These are phyloP conservation scores for Candida glucosophila DNA, from an alignment of 1,139 yeast species.

Conservation along the genomic window DNA sequence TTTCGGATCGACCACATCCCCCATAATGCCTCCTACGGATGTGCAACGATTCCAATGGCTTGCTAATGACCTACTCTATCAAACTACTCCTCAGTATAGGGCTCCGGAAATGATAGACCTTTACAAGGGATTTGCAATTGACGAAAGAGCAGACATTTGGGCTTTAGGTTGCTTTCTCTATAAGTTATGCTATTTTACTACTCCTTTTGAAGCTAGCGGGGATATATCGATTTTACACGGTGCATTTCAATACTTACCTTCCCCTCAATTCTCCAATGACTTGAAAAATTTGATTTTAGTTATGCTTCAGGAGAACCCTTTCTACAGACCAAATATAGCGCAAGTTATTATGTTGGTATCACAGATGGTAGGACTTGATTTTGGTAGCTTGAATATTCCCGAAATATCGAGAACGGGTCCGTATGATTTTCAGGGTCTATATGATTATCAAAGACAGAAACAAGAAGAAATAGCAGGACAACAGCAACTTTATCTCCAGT, in stretches of 20 bases:
- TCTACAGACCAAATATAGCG: constrained; percentile 76
- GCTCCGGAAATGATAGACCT: constrained; percentile 80
- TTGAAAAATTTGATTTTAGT: constrained; percentile 70
- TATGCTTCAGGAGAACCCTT: constrained; percentile 72
- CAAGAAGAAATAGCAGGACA: constrained; percentile 29
- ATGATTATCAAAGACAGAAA: constrained; percentile 34
- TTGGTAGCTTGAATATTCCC: constrained; percentile 18
- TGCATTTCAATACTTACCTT: constrained; percentile 48
- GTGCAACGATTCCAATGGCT: constrained; percentile 52
- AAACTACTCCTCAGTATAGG: constrained; percentile 78
- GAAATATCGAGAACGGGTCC: constrained; percentile 33
- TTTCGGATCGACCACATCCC: constrained; percentile 64
- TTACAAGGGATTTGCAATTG: constrained; percentile 56
- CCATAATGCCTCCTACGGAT: constrained; percentile 56
- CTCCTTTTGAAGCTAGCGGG: constrained; percentile 73
- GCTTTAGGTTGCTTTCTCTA: constrained; percentile 73
- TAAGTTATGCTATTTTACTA: constrained; percentile 70
- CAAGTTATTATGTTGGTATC: constrained; percentile 43
- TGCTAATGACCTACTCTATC: constrained; percentile 60
- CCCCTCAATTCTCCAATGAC: constrained; percentile 51
- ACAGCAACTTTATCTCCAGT: constrained; percentile 28
- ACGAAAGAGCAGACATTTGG: constrained; percentile 77
- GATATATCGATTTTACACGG: constrained; percentile 68
- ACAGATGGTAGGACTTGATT: constrained; percentile 23
- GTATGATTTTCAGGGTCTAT: constrained; percentile 38